phyloP scores from a whole-genome alignment of 2,329 filamentous ascomycete genomes.

The Knoxdaviesia capensis region DNA sequence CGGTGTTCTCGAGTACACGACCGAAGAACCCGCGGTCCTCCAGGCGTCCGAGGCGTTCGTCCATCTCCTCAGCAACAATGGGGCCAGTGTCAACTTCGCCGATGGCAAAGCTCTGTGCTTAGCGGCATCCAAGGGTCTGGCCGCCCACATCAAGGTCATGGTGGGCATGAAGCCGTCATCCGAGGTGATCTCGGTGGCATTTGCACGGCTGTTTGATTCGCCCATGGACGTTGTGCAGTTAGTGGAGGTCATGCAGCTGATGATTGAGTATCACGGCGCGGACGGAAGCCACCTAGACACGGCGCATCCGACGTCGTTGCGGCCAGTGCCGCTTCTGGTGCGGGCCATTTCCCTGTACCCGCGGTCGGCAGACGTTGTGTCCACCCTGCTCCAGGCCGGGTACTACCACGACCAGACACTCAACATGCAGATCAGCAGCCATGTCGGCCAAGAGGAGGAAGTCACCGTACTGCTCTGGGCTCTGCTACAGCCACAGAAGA shows the following conservation, averaged over 20 bases:
- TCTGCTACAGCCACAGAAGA: constrained; percentile 40
- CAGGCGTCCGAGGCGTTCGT: background rate
- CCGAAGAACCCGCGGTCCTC: constrained; percentile 3
- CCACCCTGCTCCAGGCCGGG: constrained; percentile 32
- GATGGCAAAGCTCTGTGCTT: constrained; percentile 12
- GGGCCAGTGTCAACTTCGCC: constrained; percentile 26
- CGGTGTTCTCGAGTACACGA: constrained; percentile 8
- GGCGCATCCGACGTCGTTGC: constrained; percentile 21
- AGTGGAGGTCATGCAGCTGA: constrained; percentile 7
- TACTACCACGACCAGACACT: constrained; percentile 34
- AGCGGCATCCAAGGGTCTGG: constrained; percentile 1
- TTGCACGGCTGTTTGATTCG: constrained; percentile 1
- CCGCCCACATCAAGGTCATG: background rate
- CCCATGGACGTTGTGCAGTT: background rate
- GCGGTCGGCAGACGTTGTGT: constrained; percentile 28
- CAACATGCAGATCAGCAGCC: constrained; percentile 16
- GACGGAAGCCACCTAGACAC: constrained; percentile 26
- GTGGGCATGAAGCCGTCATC: background rate
- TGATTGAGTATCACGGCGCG: constrained; percentile 16
- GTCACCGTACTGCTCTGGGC: constrained; percentile 40
- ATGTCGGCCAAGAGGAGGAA: constrained; percentile 29
- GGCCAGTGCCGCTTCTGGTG: constrained; percentile 22
- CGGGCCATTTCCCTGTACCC: constrained; percentile 34
- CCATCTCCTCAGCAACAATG: constrained; percentile 17
- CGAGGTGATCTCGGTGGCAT: background rate